Conservation (phyloP, 2,329 filamentous ascomycete genomes). For the Penicillium palitans region DNA sequence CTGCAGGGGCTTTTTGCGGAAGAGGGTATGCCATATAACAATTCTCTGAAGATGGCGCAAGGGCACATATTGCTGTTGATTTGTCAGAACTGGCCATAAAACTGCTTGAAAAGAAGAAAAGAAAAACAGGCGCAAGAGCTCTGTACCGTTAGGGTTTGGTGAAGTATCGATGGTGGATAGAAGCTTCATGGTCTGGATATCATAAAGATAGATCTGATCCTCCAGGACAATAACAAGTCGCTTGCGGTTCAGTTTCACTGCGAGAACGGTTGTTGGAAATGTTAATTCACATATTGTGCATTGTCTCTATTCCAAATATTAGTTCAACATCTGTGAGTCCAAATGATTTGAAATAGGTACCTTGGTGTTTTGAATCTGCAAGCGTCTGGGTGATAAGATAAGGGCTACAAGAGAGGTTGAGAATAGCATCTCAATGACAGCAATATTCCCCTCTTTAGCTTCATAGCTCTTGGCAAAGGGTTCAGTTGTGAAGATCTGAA, state of each 20-base stretch:
- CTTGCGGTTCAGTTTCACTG: constrained; percentile 91
- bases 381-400: constrained; percentile 83
- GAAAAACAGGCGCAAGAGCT: constrained; percentile 6
- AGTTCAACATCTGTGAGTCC: background rate
- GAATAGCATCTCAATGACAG: constrained; percentile 97
- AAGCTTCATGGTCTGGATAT: constrained; percentile 97
- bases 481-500: constrained; percentile 95
- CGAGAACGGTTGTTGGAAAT: constrained; percentile 93
- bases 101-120: background rate
- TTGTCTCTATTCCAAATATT: constrained; percentile 52
- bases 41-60: constrained; percentile 92
- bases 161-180: constrained; percentile 91
- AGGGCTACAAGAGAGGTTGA: constrained; percentile 94
- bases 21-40: constrained; percentile 95
- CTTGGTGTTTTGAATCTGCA: constrained; percentile 98
- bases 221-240: constrained; percentile 90
- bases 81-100: constrained; percentile 16
- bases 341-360: constrained; percentile 52
- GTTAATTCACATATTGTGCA: constrained; percentile 97
- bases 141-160: constrained; percentile 74
- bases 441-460: constrained; percentile 90
- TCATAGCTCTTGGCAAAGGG: constrained; percentile 95
- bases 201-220: constrained; percentile 96
- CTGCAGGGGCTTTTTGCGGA: constrained; percentile 62
- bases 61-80: constrained; percentile 73